These are phyloP conservation scores for Diddensiella santjacobensis DNA, from an alignment of 805 yeast genomes.

Conservation along the genomic window DNA sequence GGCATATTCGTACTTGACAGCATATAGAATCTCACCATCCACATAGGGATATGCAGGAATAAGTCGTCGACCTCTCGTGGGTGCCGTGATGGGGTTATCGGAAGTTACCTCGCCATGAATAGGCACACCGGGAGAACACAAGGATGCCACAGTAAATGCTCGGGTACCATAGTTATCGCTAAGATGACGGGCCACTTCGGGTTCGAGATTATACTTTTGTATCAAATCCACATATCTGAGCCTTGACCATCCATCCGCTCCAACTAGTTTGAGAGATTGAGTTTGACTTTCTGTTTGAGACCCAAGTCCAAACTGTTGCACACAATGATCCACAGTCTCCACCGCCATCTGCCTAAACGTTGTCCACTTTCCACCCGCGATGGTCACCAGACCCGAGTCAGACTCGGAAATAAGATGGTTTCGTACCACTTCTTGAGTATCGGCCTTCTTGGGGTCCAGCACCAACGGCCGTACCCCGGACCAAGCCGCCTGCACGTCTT, in stretches of 20 bases:
- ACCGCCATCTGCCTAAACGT: conserved; percentile 97
- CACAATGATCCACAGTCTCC: conserved; percentile 77
- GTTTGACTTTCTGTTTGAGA: conserved; percentile 44
- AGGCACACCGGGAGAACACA: conserved; percentile 35
- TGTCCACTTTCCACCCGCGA: conserved; percentile 98
- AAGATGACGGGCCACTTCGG: conserved; percentile 74
- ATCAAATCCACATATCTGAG: conserved; percentile 74
- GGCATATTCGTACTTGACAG: conserved; percentile 76
- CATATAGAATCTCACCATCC: conserved; percentile 79
- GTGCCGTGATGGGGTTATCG: conserved; percentile 22
- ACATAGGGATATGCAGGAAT: conserved; percentile 79
- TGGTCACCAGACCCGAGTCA: conserved; percentile 74
- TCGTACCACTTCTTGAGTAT: conserved; percentile 88
- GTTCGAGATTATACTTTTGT: conserved; percentile 70
- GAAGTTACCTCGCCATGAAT: conserved; percentile 30
- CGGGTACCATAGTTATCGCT: conserved; percentile 87
- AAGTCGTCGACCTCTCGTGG: conserved; percentile 31
- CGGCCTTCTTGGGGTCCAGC: conserved; percentile 55
- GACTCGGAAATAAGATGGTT: conserved; percentile 76
- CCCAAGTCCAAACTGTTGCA: conserved; percentile 44
- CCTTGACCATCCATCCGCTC: conserved; percentile 76
- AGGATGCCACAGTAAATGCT: conserved; percentile 62
- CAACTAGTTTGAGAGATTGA: conserved; percentile 51
- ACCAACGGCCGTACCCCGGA: conserved; percentile 95
- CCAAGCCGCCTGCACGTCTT: conserved; percentile 94